Base-by-base conservation (phyloP, 2,329 filamentous ascomycete species). In the Decorospora gaudefroyi region DNA sequence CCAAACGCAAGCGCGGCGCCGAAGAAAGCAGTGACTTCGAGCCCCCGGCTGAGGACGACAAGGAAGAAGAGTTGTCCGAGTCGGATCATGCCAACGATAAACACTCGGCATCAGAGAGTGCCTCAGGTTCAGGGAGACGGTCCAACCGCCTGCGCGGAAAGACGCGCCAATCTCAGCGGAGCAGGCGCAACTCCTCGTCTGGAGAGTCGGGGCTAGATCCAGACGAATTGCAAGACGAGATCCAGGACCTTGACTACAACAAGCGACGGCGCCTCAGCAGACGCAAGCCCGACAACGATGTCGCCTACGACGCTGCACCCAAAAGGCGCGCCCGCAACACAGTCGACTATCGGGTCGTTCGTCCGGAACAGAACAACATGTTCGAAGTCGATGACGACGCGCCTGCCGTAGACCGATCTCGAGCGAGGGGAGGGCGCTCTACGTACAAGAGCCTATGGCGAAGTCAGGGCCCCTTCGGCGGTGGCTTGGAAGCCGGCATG, bases 381-480 rank as follows among this genome's bases (percentile, higher is more conserved):
- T 79, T 85, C n/a, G 90, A 95, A 55, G 86, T 90, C 35, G 87
- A 87, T 19, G 86, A 82, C 31, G 75, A 81, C 7, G 81, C 81
- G 4, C 81, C 88, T 6, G 86, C 87, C 3, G 84, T 87, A 25
- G 81, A 82, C 49, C 82, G 82, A 53, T 83, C 87, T 32, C 82
- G 83, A 22, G 80, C 83, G 31, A 80, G 76, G 43, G 81, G 78
- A 36, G 83, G 79, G 25, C 79, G 76, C 12, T 55, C 64, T 10
- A 54, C 49, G 19, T 89, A 92, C 65, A 86, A 90, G 35, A 88
- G 81, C 44, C 78, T 97, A 21, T 92, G 95, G 71, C 90, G 90
- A 15, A 95, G 90, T 0, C 89, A 86, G 65, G 93, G 93, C 6
- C 93, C 93, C 2, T 97, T 99, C 70, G 93, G 90, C 46, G 90